Base-by-base conservation (phyloP, 306 rosid species). In the Inga laurina region DNA sequence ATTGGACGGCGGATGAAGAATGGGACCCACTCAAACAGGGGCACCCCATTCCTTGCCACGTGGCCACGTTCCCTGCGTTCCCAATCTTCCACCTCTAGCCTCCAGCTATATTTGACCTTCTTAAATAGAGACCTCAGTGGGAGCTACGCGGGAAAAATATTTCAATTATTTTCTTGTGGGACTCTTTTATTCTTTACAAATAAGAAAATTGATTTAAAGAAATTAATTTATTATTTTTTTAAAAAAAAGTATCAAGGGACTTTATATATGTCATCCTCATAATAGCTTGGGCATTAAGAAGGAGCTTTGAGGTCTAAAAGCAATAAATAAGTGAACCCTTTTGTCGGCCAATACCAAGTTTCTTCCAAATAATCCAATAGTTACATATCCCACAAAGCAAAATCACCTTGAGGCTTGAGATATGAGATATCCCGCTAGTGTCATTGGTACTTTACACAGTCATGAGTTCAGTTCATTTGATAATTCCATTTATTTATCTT, bases 261-360 rank as follows among this genome's bases (percentile, higher is more conserved):
- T 46, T 48, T 48, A 48, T 48, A 48, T 12, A 44, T 32, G 7
- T 75, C 51, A 35, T 54, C 56, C 49, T 1, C 13, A 34, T 19
- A 3, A 10, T 39, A 57, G 24, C 70, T 56, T 39, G 8, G 14
- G 4, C 30, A 39, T 57, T 12, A 56, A 39, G 52, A 10, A 39
- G 37, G 37, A 61, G 4, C 32, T 57, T 21, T 12, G 71, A 34
- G n/a, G n/a, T 35, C 34, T 59, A 54, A 7, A 59, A 61, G 18
- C 72, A 43, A 24, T 4, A 72, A 72, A 72, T 32, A 72, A 45
- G 7, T 19, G 39, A 72, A 72, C 39, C 57, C 56, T 52, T 22
- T 77, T 77, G 80, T 77, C 72, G 80, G 80, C 72, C 57, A 61
- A 14, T 43, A 22, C 16, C 22, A n/a, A 76, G 70, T 5, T 77